phyloP scores from a whole-genome alignment of 495 filamentous ascomycete species.

The Trichoderma virens region DNA sequence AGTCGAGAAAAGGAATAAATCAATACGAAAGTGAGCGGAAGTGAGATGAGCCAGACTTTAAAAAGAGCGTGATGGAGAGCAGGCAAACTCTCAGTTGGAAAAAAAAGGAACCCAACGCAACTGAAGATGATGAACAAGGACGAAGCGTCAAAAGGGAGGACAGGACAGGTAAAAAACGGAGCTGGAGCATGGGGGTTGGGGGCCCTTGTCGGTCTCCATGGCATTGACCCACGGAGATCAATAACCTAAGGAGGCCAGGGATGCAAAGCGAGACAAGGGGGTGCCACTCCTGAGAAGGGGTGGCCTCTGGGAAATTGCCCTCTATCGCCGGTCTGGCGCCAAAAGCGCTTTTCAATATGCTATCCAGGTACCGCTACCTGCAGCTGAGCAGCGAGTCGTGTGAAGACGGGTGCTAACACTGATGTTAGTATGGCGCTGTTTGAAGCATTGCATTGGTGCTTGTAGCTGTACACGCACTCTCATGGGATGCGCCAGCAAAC shows the following conservation, averaged over 20 bases:
- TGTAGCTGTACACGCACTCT: background rate
- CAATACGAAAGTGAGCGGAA: background rate
- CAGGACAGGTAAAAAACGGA: slow-evolving; percentile 15
- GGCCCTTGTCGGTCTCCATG: slow-evolving; percentile 7
- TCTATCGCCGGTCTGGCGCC: background rate
- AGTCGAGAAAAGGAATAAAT: slow-evolving; percentile 13
- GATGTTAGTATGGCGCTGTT: too few relatives aligned
- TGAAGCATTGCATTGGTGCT: background rate
- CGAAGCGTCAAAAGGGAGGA: slow-evolving; percentile 15
- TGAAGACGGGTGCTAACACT: too few relatives aligned
- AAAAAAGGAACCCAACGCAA: slow-evolving; percentile 13
- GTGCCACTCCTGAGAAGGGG: slow-evolving; percentile 8
- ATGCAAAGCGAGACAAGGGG: slow-evolving; percentile 8
- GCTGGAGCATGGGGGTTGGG: background rate
- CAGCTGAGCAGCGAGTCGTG: too few relatives aligned
- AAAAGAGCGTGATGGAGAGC: slow-evolving; percentile 56
- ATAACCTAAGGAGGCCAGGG: slow-evolving; percentile 2
- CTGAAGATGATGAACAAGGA: slow-evolving; percentile 14
- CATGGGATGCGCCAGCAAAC: background rate
- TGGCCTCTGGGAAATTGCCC: slow-evolving; percentile 4
- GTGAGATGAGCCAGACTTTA: slow-evolving; percentile 26
- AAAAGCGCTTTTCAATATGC: background rate
- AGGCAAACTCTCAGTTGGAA: slow-evolving; percentile 43
- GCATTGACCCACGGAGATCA: slow-evolving; percentile 8
- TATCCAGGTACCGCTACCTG: background rate